Percentiles rank a stretch among this genome's conserved stretches.
Evolutionary conservation across 2,329 filamentous ascomycete species (phyloP).

Genomic region (Alternaria conjuncta): DNA sequence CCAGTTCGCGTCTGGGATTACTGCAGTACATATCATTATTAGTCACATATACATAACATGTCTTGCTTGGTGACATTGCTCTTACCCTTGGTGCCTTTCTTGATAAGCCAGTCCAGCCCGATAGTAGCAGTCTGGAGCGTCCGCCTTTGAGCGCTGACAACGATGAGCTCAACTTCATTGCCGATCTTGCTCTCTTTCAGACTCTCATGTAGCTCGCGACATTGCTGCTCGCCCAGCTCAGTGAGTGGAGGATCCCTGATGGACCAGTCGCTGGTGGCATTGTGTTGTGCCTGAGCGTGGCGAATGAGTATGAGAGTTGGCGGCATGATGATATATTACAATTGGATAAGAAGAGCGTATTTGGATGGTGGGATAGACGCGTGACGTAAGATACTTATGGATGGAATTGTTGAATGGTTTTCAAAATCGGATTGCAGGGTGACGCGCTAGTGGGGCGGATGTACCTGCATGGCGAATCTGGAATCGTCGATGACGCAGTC

Average conservation of each 20-base stretch:
- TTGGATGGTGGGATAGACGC: not conserved
- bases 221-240: conserved; percentile 51
- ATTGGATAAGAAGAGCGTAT: not conserved
- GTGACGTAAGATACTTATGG: not conserved
- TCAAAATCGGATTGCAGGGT: conserved; percentile 9
- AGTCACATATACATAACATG: not conserved
- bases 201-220: conserved; percentile 47
- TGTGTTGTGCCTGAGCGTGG: conserved; percentile 55
- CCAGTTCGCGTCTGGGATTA: conserved; percentile 68
- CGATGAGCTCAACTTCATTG: conserved; percentile 59
- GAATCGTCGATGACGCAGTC: conserved; percentile 17
- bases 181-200: conserved; percentile 47
- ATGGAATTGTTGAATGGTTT: conserved; percentile 1
- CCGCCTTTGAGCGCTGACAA: conserved; percentile 70
- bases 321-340: conserved; percentile 40
- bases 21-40: conserved; percentile 12
- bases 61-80: not conserved
- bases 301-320: conserved; percentile 56
- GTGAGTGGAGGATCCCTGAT: conserved; percentile 53
- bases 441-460: conserved; percentile 23
- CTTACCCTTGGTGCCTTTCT: conserved; percentile 49
- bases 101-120: conserved; percentile 65
- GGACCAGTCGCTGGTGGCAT: conserved; percentile 50
- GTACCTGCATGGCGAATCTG: conserved; percentile 14
- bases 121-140: conserved; percentile 69